phyloP scores from a whole-genome alignment of 306 rosid genomes.

The Lathyrus oleraceus region DNA sequence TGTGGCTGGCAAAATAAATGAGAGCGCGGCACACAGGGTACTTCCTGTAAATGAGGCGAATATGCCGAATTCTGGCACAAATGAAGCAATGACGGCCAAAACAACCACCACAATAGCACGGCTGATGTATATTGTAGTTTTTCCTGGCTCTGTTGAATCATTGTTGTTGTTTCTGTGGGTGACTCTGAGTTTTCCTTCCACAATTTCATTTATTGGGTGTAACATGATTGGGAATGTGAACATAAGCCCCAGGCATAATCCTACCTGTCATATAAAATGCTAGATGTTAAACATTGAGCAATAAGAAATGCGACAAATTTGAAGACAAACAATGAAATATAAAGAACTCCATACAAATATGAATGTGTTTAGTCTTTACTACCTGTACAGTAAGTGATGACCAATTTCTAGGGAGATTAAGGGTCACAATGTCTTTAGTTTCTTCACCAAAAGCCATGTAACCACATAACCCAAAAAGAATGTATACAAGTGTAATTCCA shows the following conservation, averaged over 20 bases:
- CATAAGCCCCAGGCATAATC: conserved; percentile 74
- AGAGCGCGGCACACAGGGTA: conserved; percentile 77
- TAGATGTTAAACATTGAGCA: conserved; percentile 23
- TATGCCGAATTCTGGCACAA: conserved; percentile 68
- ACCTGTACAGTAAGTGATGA: conserved; percentile 78
- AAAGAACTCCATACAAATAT: not conserved
- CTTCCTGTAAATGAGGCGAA: conserved; percentile 88
- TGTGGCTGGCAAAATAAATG: conserved; percentile 82
- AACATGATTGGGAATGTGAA: conserved; percentile 92
- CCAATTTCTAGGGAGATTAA: conserved; percentile 86
- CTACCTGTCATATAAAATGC: conserved; percentile 56
- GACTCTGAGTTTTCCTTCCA: conserved; percentile 54
- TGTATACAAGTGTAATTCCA: conserved; percentile 69
- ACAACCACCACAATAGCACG: conserved; percentile 68
- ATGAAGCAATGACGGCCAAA: conserved; percentile 63
- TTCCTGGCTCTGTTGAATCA: conserved; percentile 38
- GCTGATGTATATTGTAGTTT: conserved; percentile 41
- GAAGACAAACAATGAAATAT: conserved; percentile 1
- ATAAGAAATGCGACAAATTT: conserved; percentile 9
- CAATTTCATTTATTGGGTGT: conserved; percentile 81
- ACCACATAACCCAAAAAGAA: conserved; percentile 73
- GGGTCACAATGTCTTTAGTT: conserved; percentile 76
- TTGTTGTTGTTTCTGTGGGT: conserved; percentile 8
- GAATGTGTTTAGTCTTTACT: conserved; percentile 22
- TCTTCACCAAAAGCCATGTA: conserved; percentile 93